Base-by-base conservation (phyloP, 148 eudicot genomes). In the Rhododendron mucronatum region DNA sequence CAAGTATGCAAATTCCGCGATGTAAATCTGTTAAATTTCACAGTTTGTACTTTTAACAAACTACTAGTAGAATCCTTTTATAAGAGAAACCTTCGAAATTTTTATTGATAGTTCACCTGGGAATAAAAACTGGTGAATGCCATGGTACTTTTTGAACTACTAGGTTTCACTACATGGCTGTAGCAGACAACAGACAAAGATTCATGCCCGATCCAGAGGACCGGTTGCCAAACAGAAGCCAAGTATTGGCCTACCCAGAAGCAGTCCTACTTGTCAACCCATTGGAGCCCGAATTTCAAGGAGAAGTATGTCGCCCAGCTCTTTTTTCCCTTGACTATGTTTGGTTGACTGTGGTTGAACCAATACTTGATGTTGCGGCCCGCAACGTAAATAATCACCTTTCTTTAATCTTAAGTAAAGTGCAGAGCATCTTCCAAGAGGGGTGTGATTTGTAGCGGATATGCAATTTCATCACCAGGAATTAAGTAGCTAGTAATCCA, bases 181-280 rank as follows among this genome's bases (percentile, higher is more conserved):
- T 96, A 85, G 90, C 92, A 26, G 98, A 96, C 85, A 88, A 93
- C 82, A 92, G 95, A 65, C 94, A 90, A 63, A 90, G 98, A 82
- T 85, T 86, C 82, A 96, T 96, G 98, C 98, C 98, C 7, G 87
- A 93, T 73, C 98, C 98, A 30, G 94, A 93, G 76, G 98, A 96
- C 53, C 87, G 98, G n/a, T 87, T 85, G 87, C 88, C 93, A 7
- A 90, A 83, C 69, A 90, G 95, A 90, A 89, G 95, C 50, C 91
- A 91, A 88, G 85, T 88, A 48, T 89, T 96, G 48, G 98, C 89
- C 47, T 93, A 88, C 86, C 94, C 93, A 35, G 98, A 96, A 90
- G 98, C 98, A 11, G 98, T 94, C 78, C 92, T 90, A 23, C 92
- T 96, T 79, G 90, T 94, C 1, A 89, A 93, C 83, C 94, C 94